Evolutionary conservation across 202 grass and related monocot genomes (phyloP).

Genomic region (Carex sylvatica): DNA sequence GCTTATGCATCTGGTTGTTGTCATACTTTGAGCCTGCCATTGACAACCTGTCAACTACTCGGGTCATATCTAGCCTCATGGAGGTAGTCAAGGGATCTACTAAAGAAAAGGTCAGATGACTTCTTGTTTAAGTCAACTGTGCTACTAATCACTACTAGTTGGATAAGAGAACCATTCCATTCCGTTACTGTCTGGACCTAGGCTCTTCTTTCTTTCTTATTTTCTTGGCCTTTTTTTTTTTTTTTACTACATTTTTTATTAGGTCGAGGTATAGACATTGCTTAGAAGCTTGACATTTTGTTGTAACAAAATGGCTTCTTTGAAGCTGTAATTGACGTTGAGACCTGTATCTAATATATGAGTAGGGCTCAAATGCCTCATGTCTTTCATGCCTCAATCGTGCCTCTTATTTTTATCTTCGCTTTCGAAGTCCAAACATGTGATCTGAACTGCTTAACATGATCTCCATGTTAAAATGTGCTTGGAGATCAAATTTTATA

Average conservation of each 20-base stretch:
- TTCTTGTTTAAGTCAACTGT: neutral
- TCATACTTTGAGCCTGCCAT: conserved; percentile 89
- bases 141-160: neutral
- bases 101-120: conserved; percentile 70
- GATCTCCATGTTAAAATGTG: too few relatives aligned
- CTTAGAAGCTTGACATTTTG: neutral
- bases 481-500: too few relatives aligned
- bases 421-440: too few relatives aligned
- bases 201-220: neutral
- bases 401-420: too few relatives aligned
- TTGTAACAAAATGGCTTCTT: neutral
- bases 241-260: neutral
- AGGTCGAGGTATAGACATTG: neutral
- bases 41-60: conserved; percentile 82
- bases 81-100: conserved; percentile 95
- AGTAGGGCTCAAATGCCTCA: too few relatives aligned
- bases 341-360: neutral
- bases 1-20: conserved; percentile 92
- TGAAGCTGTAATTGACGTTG: neutral
- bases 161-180: neutral
- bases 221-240: neutral
- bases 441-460: too few relatives aligned
- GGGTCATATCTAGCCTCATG: conserved; percentile 73
- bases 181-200: neutral
- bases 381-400: too few relatives aligned